Base-by-base conservation (phyloP, 768 basidiomycete genomes). In the Gelatoporia subvermispora region DNA sequence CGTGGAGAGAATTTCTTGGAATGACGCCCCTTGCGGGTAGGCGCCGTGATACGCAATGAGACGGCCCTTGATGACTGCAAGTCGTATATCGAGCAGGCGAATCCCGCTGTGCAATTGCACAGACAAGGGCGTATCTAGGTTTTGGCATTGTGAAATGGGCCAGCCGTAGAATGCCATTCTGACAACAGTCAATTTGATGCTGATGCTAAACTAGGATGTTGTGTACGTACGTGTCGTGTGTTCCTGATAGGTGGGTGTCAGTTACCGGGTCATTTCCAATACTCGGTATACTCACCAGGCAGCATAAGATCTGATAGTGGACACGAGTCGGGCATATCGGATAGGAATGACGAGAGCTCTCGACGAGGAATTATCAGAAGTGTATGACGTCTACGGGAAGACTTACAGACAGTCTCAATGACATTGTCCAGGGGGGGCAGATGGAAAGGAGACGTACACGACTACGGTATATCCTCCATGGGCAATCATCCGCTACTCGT, bases 111-210 rank as follows among this genome's bases (percentile, higher is more conserved):
- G 67, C 9, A 97, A 74, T 66, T 97, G 93, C 17, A 71, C 67
- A 23, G 68, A 68, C 21, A 95, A 77, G 0, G 83, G 78, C 0
- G 79, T 84, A 3, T 66, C 61, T 8, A 69, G 68, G 31, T 78
- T 77, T 63, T 96, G 93, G 60, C 93, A 97, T 62, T 95, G 91
- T 0, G 88, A 87, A 34, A 94, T 68, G 0, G 87, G 88, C 82
- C 85, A 89, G 13, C 88, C 87, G 55, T 91, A 85, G 53, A 90
- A 81, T 8, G 90, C 84, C 82, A 92, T 84, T 4, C 85, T 87
- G 60, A 45, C 47, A 18, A 54, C 51, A 15, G 49, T 50, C 51
- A 11, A 35, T 18, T 38, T 45, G 8, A 31, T 17, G 10, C 39
- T 21, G 16, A 28, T 28, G 20, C 13, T 8, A 16, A 16, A 20